A percentile compares a stretch with the other conserved stretches of the same genome.
phyloP scores from a whole-genome alignment of 768 basidiomycete genomes.

The Harrya chromipes region DNA sequence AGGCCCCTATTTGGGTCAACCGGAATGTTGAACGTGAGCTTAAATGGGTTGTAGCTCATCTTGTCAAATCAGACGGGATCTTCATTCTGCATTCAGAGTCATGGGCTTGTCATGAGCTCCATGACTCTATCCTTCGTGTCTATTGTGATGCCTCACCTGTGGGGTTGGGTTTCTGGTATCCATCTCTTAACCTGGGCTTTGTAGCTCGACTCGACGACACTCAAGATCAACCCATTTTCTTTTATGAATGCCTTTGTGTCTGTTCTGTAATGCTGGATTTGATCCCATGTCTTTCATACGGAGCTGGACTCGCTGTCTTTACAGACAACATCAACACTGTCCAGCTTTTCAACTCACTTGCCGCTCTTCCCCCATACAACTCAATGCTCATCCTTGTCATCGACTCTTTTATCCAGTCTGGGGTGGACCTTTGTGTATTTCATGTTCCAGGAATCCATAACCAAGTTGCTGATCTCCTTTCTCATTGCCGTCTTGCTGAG shows the following conservation, averaged over 20 bases:
- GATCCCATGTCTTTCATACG: background rate
- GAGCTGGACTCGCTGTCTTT: slow-evolving; percentile 13
- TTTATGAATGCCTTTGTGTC: background rate
- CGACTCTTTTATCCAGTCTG: background rate
- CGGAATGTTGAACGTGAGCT: slow-evolving; percentile 2
- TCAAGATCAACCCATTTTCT: too few relatives aligned
- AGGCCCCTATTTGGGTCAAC: slow-evolving; percentile 4
- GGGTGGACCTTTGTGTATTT: slow-evolving; percentile 22
- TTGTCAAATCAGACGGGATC: slow-evolving; percentile 7
- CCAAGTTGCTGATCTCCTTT: slow-evolving; percentile 25
- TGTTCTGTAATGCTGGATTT: background rate
- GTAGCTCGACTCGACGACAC: too few relatives aligned
- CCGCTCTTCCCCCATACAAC: slow-evolving; percentile 12
- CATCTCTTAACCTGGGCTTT: too few relatives aligned
- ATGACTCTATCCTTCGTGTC: background rate
- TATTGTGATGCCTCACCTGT: slow-evolving; percentile 26
- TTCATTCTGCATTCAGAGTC: too few relatives aligned
- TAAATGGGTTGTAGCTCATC: slow-evolving; percentile 30
- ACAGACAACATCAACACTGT: slow-evolving; percentile 36
- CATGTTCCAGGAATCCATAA: slow-evolving; percentile 26
- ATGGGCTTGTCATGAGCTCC: background rate
- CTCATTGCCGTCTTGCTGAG: slow-evolving; percentile 8
- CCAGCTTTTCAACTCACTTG: slow-evolving; percentile 30
- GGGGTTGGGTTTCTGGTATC: slow-evolving; percentile 25
- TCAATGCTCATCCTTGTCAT: slow-evolving; percentile 13